These are phyloP conservation scores for Plasmodium vivax DNA, from an alignment of 169 alveolate species.

Conservation along the genomic window DNA sequence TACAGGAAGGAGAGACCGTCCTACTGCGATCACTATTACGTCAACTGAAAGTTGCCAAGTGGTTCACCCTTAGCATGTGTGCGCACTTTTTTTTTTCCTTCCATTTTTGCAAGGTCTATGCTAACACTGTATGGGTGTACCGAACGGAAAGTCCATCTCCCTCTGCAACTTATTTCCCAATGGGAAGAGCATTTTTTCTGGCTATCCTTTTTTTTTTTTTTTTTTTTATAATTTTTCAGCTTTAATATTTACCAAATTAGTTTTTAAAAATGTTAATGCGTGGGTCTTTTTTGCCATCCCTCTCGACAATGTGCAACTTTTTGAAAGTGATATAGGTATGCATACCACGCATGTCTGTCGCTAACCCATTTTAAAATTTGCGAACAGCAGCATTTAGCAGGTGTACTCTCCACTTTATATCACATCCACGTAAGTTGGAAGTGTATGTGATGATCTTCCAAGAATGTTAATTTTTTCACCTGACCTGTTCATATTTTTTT, in stretches of 20 bases:
- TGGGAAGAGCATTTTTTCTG: background rate
- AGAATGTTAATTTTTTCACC: background rate
- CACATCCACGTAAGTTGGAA: background rate
- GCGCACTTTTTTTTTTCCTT: background rate
- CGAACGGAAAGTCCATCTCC: background rate
- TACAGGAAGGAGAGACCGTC: slow-evolving; percentile 16
- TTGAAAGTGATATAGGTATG: background rate
- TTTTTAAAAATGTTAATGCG: background rate
- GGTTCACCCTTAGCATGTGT: background rate
- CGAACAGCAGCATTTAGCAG: background rate
- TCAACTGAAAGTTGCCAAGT: background rate
- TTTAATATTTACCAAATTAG: background rate
- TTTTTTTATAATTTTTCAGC: slow-evolving; percentile 4
- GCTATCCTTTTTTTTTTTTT: background rate
- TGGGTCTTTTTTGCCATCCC: background rate
- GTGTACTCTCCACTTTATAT: background rate
- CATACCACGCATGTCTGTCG: background rate
- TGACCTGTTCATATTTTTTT: slow-evolving; percentile 4
- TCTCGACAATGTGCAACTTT: background rate
- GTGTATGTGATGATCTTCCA: background rate
- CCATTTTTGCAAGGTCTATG: background rate
- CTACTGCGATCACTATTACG: background rate
- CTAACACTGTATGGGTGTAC: background rate
- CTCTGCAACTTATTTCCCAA: background rate
- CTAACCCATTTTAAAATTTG: background rate